phyloP scores from a whole-genome alignment of 345 rosid species.

The Eucalyptus victrix region DNA sequence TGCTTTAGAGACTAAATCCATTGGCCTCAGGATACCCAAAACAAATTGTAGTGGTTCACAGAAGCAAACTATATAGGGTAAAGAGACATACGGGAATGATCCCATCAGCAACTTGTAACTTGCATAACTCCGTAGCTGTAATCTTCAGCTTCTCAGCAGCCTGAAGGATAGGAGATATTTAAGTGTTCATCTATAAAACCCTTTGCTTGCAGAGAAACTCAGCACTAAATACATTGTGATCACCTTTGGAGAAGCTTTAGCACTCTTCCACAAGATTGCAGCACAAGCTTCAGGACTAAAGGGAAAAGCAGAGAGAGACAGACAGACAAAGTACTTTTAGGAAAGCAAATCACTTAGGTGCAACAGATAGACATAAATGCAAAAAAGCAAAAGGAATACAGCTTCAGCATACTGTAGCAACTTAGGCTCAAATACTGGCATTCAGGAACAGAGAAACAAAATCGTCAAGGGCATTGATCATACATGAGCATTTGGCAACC shows the following conservation, averaged over 20 bases:
- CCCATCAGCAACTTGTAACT: conserved; percentile 76
- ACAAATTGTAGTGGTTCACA: background rate
- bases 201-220: background rate
- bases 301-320: background rate
- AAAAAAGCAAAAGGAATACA: background rate
- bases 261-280: conserved; percentile 88
- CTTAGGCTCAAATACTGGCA: background rate
- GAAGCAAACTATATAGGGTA: background rate
- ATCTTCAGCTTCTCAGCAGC: conserved; percentile 93
- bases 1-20: background rate
- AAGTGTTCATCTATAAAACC: background rate
- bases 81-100: conserved; percentile 56
- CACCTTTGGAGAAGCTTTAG: conserved; percentile 89
- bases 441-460: background rate
- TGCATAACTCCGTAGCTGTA: conserved; percentile 64
- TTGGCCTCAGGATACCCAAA: background rate
- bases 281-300: conserved; percentile 97
- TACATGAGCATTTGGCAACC: background rate
- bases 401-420: background rate
- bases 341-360: background rate
- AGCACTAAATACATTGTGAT: background rate
- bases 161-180: conserved; percentile 11
- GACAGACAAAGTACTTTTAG: background rate
- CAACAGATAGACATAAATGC: background rate
- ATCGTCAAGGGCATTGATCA: background rate